Evolutionary conservation across 768 basidiomycete genomes (phyloP), one percentile per base, ranked within the genome.

Genomic region (Boletus sensibilis): DNA sequence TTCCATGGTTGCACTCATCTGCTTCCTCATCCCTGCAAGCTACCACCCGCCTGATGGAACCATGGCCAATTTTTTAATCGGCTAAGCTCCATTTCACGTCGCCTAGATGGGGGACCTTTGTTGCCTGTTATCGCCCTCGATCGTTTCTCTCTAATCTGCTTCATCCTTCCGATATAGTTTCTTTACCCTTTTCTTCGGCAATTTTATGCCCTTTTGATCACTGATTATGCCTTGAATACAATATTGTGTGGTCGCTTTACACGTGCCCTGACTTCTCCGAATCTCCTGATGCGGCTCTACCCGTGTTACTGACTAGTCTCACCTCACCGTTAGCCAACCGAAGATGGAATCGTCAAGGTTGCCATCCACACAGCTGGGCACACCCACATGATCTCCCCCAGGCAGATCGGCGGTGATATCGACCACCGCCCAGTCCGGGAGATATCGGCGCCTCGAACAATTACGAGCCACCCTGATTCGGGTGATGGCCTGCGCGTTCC

Each of bases 371-470:
- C 76, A 39, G 80, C 83, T 18, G 96, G 96, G 6, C 86, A 86
- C 68, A 88, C 80, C 31, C 75, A 85, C 59, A 63, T 56, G 60
- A 34, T 62, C 23, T 3, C 57, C 16, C 38, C 55, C 8, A 21
- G 14, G 35, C 33, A 55, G n/a, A 2, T 42, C 52, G 56, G 51
- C 44, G 43, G 34, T 20, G 51, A 56, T 55, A 18, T 18, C 12
- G 5, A 37, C 18, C 38, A 21, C 5, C 2, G 12, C 25, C 55
- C 68, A 14, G 67, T 39, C 25, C 62, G 71, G 23, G 59, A 57
- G 31, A 77, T 90, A 52, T 96, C 94, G 0, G 85, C 85, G 0
- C 94, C 94, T 4, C 81, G 90, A 45, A 96, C 94, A 0, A 73
- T 86, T 35, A 68, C 78, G 9, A 82, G 86, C 44, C 82, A 92